A percentile compares a stretch with the other conserved stretches of the same genome.
Evolutionary conservation across 1,284 basidiomycete genomes (phyloP).

Genomic region (Chalciporus piperatoides): DNA sequence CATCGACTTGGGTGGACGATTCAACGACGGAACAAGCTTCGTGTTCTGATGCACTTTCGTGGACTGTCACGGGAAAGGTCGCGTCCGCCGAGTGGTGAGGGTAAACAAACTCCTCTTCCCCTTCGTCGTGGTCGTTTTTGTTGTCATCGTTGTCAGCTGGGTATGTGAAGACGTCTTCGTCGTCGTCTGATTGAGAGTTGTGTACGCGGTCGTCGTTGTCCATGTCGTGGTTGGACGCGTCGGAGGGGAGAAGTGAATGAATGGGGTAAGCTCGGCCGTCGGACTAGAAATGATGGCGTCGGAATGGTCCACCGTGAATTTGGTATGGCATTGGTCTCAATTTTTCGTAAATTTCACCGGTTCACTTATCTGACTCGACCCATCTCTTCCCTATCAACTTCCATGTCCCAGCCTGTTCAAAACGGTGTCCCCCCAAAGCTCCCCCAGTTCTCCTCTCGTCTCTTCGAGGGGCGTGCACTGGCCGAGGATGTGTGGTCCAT

Average conservation of each 20-base stretch:
- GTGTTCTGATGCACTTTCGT: slow-evolving; percentile 8
- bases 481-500: slow-evolving; percentile 90
- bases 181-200: slow-evolving; percentile 16
- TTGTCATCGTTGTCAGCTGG: slow-evolving; percentile 16
- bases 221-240: neutral
- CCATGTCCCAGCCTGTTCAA: neutral
- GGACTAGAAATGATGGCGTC: too few species aligned
- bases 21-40: slow-evolving; percentile 3
- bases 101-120: slow-evolving; percentile 48
- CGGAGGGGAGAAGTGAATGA: neutral
- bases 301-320: too few species aligned
- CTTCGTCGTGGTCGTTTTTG: slow-evolving; percentile 13
- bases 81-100: slow-evolving; percentile 30
- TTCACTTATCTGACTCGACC: neutral
- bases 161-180: slow-evolving; percentile 32
- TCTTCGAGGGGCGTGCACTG: slow-evolving; percentile 70
- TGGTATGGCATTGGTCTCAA: too few species aligned
- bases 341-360: neutral
- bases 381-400: neutral
- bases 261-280: neutral
- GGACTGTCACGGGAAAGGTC: neutral
- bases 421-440: slow-evolving; percentile 43
- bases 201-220: slow-evolving; percentile 14
- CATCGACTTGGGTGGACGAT: slow-evolving; percentile 3
- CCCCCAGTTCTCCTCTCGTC: slow-evolving; percentile 63